Conservation (phyloP, 371 early-diverging fungal species). For the Actinomortierella wolfii region DNA sequence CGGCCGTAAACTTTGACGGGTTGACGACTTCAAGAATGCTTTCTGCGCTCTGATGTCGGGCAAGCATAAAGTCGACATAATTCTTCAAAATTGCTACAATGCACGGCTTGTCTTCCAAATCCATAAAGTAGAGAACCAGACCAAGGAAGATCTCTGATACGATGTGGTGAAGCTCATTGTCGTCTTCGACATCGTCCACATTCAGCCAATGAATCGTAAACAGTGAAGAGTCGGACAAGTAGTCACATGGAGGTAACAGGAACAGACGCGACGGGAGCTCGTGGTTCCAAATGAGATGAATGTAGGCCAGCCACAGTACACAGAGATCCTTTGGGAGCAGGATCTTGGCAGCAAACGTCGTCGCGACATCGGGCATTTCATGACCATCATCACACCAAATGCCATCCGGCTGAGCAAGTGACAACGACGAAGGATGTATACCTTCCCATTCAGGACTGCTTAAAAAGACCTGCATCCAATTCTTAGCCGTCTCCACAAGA, state of each 20-base stretch:
- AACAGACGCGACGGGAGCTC: constrained; percentile 34
- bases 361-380: constrained; percentile 30
- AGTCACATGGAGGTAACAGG: constrained; percentile 19
- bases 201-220: constrained; percentile 32
- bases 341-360: constrained; percentile 22
- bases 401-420: constrained; percentile 21
- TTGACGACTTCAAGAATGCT: constrained; percentile 30
- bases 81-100: constrained; percentile 32
- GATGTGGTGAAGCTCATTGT: constrained; percentile 27
- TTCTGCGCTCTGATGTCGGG: constrained; percentile 19
- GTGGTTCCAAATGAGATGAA: constrained; percentile 40
- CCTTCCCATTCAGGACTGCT: constrained; percentile 22
- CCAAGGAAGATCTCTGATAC: constrained; percentile 41
- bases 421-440: constrained; percentile 19
- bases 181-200: constrained; percentile 25
- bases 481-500: constrained; percentile 33
- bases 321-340: constrained; percentile 27
- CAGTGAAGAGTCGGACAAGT: constrained; percentile 14
- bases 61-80: constrained; percentile 33
- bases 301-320: constrained; percentile 30
- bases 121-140: constrained; percentile 29
- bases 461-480: constrained; percentile 37
- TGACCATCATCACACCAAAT: constrained; percentile 23
- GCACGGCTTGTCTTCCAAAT: constrained; percentile 17
- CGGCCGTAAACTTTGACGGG: constrained; percentile 17